phyloP scores from a whole-genome alignment of 2,329 filamentous ascomycete species.

The Colletotrichum sidae region DNA sequence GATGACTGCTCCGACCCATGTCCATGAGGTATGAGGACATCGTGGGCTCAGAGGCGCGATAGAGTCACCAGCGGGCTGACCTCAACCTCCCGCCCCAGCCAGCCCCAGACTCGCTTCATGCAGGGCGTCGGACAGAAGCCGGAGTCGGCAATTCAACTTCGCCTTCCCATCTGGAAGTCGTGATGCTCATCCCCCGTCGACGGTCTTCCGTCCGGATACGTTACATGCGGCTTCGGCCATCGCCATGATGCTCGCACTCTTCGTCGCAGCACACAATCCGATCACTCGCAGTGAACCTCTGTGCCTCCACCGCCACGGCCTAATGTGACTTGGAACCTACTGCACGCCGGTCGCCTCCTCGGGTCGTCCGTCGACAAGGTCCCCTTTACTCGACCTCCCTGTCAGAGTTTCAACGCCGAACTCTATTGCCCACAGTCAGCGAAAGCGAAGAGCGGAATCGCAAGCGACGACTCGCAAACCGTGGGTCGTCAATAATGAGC shows the following conservation, averaged over 20 bases:
- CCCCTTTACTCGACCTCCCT: slow-evolving; percentile 18
- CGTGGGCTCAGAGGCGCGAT: slow-evolving; percentile 19
- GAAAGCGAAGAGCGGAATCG: neutral
- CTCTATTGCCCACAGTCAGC: slow-evolving; percentile 21
- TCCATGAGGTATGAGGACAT: slow-evolving; percentile 17
- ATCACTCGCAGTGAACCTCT: slow-evolving; percentile 4
- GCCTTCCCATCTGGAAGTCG: neutral
- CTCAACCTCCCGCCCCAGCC: slow-evolving; percentile 17
- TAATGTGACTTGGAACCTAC: neutral
- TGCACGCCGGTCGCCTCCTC: slow-evolving; percentile 3
- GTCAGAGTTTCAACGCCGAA: slow-evolving; percentile 35
- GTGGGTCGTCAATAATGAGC: slow-evolving; percentile 11
- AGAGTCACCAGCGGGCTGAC: slow-evolving; percentile 10
- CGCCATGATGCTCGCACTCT: slow-evolving; percentile 1
- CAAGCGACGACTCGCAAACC: slow-evolving; percentile 8
- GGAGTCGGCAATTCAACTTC: neutral
- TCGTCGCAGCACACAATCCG: slow-evolving; percentile 9
- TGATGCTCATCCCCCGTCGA: neutral
- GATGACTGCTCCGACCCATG: slow-evolving; percentile 19
- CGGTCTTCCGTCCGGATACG: slow-evolving; percentile 1
- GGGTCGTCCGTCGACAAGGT: slow-evolving; percentile 32
- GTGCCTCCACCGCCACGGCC: slow-evolving; percentile 12
- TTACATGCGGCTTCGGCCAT: slow-evolving; percentile 11
- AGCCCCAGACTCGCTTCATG: slow-evolving; percentile 3
- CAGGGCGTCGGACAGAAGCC: slow-evolving; percentile 19